Percentiles rank a stretch among this genome's conserved stretches.
These are phyloP conservation scores for Fusarium lateritium DNA, from an alignment of 2,329 filamentous ascomycete species.

Conservation along the genomic window DNA sequence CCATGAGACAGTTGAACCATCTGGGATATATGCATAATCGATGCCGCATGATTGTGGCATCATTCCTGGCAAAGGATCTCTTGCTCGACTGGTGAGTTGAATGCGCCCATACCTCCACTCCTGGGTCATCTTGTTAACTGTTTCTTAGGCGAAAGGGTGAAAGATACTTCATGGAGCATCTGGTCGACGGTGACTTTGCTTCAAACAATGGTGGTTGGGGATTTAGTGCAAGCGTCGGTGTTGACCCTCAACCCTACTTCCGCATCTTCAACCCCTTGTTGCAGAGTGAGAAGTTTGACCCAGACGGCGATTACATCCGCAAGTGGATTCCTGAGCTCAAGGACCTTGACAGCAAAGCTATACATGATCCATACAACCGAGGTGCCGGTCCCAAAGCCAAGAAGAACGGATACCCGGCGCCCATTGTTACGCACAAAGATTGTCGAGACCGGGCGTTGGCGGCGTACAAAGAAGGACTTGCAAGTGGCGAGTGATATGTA, in stretches of 20 bases:
- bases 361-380: constrained; percentile 85
- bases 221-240: constrained; percentile 74
- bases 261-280: constrained; percentile 89
- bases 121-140: not conserved
- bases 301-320: constrained; percentile 83
- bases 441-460: constrained; percentile 76
- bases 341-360: constrained; percentile 73
- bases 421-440: constrained; percentile 81
- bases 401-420: constrained; percentile 79
- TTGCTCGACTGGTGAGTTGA: constrained; percentile 75
- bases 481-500: constrained; percentile 47
- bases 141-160: constrained; percentile 77
- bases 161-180: constrained; percentile 84
- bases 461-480: constrained; percentile 74
- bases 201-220: constrained; percentile 79
- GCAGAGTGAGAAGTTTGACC: constrained; percentile 90
- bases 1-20: constrained; percentile 82
- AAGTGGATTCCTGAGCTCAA: constrained; percentile 85
- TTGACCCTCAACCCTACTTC: constrained; percentile 92
- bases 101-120: not conserved
- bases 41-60: constrained; percentile 86
- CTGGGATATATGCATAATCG: constrained; percentile 89
- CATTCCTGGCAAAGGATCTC: constrained; percentile 84
- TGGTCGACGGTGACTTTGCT: constrained; percentile 85
- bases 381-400: constrained; percentile 71